Evolutionary conservation across 768 basidiomycete species (phyloP).

Genomic region (Lactarius sanguifluus): DNA sequence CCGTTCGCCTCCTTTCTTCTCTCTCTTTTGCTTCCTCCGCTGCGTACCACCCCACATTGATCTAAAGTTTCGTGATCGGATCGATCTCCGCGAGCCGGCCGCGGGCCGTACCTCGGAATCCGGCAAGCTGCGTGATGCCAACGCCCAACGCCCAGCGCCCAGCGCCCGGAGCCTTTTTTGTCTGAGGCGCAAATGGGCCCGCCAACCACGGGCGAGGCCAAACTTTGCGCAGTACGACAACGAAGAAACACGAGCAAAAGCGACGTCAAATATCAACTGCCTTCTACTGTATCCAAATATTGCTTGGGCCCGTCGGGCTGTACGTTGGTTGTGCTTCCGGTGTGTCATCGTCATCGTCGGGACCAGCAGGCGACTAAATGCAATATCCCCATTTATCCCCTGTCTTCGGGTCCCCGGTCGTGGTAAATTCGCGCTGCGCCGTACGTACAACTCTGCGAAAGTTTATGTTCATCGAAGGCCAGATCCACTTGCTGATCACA

Average conservation of each 20-base stretch:
- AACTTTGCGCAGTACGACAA: background rate
- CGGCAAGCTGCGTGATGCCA: conserved; percentile 11
- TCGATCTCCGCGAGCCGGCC: conserved; percentile 28
- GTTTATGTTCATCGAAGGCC: conserved; percentile 21
- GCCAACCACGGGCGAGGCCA: conserved; percentile 9
- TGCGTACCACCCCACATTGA: background rate
- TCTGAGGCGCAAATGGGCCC: background rate
- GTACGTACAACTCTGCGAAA: conserved; percentile 16
- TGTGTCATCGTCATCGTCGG: conserved; percentile 16
- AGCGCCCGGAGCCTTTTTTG: conserved; percentile 11
- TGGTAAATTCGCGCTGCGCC: conserved; percentile 2
- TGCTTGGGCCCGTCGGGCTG: background rate
- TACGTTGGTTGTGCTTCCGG: background rate
- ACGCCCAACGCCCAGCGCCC: conserved; percentile 9
- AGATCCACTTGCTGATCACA: conserved; percentile 21
- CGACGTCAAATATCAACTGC: background rate
- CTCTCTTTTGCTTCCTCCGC: background rate
- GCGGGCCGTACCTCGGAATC: conserved; percentile 17
- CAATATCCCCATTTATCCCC: conserved; percentile 20
- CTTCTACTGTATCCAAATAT: background rate
- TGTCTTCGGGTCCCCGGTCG: conserved; percentile 19
- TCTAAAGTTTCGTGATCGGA: conserved; percentile 21
- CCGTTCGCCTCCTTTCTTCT: background rate
- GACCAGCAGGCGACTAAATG: background rate
- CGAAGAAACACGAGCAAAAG: conserved; percentile 8